These are phyloP conservation scores for Exophiala aquamarina DNA, from an alignment of 2,329 filamentous ascomycete species.

Conservation along the genomic window DNA sequence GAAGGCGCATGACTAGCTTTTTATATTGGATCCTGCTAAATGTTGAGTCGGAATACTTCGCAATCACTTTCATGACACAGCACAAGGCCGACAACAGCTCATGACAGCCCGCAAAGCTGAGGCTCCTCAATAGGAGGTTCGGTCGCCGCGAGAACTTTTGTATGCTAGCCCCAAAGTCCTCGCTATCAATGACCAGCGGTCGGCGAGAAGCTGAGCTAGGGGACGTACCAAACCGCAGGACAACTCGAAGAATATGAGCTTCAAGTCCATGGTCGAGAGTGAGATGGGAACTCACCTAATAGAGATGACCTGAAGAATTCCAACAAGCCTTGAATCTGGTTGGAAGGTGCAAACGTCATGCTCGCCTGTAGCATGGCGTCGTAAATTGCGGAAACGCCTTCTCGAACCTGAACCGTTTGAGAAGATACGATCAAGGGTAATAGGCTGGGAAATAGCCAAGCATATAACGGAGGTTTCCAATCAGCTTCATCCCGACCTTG, in stretches of 20 bases:
- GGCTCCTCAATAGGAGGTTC: constrained; percentile 5
- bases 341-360: constrained; percentile 4
- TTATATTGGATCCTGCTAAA: constrained; percentile 14
- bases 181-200: constrained; percentile 15
- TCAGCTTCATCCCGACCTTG: constrained; percentile 5
- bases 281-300: constrained; percentile 8
- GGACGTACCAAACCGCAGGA: constrained; percentile 7
- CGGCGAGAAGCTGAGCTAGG: constrained; percentile 4
- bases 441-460: constrained; percentile 56
- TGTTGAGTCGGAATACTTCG: constrained; percentile 8
- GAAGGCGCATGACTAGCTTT: constrained; percentile 13
- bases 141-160: not conserved
- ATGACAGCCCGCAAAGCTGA: constrained; percentile 13
- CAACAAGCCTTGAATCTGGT: constrained; percentile 5
- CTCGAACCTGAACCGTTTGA: constrained; percentile 6
- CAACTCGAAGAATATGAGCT: constrained; percentile 1
- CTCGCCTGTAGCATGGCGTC: constrained; percentile 15
- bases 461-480: constrained; percentile 48
- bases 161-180: constrained; percentile 12
- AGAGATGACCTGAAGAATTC: constrained; percentile 12
- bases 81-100: constrained; percentile 10
- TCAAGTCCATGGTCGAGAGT: not conserved
- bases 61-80: constrained; percentile 13
- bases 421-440: constrained; percentile 43
- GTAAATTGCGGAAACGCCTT: constrained; percentile 12